Conservation (phyloP, 1,284 basidiomycete genomes). For the Hemileia vastatrix region DNA sequence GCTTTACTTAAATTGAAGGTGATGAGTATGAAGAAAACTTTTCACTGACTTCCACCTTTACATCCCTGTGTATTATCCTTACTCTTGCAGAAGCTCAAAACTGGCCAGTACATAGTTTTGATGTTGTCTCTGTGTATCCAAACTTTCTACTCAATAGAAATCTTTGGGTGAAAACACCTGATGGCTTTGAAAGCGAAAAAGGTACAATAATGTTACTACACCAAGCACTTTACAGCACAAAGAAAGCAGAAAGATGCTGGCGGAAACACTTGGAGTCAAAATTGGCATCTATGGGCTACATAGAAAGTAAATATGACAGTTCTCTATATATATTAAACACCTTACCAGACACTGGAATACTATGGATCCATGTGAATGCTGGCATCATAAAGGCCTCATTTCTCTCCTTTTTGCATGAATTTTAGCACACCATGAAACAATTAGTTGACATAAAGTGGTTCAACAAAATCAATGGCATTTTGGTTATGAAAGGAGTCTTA, state of each 20-base stretch:
- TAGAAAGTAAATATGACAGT: background rate
- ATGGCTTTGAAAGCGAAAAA: too few species aligned
- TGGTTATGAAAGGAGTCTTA: too few species aligned
- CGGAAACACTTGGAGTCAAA: conserved; percentile 5
- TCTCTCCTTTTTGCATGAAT: background rate
- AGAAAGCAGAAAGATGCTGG: background rate
- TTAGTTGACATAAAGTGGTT: background rate
- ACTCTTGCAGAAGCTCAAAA: background rate
- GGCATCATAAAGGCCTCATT: background rate
- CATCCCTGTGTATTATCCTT: background rate
- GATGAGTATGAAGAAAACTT: background rate
- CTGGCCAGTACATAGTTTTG: conserved; percentile 1
- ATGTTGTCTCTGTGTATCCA: conserved; percentile 5
- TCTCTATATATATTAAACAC: background rate
- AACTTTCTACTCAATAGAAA: background rate
- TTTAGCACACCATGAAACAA: background rate
- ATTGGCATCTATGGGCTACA: background rate
- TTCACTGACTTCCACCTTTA: conserved; percentile 9
- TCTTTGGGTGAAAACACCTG: background rate
- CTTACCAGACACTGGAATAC: background rate
- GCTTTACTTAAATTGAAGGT: background rate
- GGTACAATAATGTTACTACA: background rate
- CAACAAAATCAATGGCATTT: background rate
- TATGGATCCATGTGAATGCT: conserved; percentile 11
- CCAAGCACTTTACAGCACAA: conserved; percentile 1